Conservation (phyloP, 306 rosid species). For the Inga oerstediana region DNA sequence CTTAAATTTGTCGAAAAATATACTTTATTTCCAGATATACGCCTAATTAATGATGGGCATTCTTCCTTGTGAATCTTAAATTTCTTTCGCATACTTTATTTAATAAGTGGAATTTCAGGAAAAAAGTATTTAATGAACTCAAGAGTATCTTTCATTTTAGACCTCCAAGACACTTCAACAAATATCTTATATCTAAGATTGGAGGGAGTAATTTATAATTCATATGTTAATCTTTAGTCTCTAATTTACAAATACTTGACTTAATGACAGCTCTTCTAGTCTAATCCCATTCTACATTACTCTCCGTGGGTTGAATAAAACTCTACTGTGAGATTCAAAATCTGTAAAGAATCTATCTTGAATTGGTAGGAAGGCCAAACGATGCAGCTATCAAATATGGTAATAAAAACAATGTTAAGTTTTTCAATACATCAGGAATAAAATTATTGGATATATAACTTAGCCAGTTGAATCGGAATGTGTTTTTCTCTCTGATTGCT, state of each 20-base stretch:
- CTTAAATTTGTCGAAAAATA: neutral
- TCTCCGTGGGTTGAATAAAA: no score
- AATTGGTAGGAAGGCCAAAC: no score
- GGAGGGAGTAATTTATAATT: neutral
- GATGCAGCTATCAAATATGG: no score
- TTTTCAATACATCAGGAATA: no score
- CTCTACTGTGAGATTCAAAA: no score
- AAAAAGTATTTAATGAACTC: neutral
- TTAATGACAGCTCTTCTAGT: neutral
- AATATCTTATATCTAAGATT: neutral
- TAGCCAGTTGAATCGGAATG: no score
- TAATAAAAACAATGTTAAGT: no score
- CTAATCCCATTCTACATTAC: neutral
- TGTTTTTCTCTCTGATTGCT: no score
- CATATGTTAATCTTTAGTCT: neutral
- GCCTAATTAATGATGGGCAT: neutral
- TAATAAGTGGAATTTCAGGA: neutral
- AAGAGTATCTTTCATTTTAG: neutral
- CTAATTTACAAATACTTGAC: neutral
- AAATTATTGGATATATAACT: no score
- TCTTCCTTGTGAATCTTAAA: neutral
- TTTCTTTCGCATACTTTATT: neutral
- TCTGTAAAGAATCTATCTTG: no score
- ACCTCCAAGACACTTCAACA: neutral
- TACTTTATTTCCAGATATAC: neutral